These are phyloP conservation scores for Colletotrichum sp. DNA, from an alignment of 2,329 filamentous ascomycete species.

Conservation along the genomic window DNA sequence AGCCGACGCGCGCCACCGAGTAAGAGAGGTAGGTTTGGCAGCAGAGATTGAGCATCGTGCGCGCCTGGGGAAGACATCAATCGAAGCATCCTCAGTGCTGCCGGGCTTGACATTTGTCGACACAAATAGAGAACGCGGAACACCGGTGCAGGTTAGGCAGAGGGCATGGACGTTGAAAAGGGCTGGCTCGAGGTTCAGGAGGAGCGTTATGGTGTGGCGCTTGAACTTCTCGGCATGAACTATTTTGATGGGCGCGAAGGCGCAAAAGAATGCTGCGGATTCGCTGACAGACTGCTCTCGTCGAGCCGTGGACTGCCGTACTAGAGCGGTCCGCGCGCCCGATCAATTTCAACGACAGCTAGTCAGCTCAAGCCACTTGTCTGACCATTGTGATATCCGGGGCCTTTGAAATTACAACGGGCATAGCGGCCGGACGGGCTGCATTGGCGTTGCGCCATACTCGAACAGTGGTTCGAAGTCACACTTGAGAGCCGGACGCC, in stretches of 20 bases:
- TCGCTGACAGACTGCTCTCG: not conserved
- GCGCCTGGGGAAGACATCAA: not conserved
- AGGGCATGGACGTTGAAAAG: conserved; percentile 11
- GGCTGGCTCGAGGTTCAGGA: conserved; percentile 6
- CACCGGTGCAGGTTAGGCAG: conserved; percentile 13
- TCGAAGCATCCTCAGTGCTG: not conserved
- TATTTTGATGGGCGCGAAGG: conserved; percentile 10
- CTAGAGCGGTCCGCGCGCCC: conserved; percentile 12
- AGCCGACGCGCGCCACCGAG: not conserved
- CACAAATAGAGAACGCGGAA: conserved; percentile 19
- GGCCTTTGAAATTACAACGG: conserved; percentile 16
- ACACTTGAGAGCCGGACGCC: not conserved
- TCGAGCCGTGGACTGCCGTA: not conserved
- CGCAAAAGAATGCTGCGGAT: not conserved
- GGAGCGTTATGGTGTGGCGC: conserved; percentile 19
- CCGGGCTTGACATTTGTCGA: not conserved
- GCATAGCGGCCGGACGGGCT: conserved; percentile 9
- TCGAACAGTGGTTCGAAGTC: not conserved
- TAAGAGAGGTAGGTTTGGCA: not conserved
- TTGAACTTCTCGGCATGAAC: conserved; percentile 8
- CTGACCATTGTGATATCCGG: conserved; percentile 14
- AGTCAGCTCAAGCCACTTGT: conserved; percentile 19
- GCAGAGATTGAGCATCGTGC: not conserved
- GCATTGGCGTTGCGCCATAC: conserved; percentile 13
- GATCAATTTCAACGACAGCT: conserved; percentile 17